Conservation (phyloP, 345 rosid genomes). For the Trapa bicornis region DNA sequence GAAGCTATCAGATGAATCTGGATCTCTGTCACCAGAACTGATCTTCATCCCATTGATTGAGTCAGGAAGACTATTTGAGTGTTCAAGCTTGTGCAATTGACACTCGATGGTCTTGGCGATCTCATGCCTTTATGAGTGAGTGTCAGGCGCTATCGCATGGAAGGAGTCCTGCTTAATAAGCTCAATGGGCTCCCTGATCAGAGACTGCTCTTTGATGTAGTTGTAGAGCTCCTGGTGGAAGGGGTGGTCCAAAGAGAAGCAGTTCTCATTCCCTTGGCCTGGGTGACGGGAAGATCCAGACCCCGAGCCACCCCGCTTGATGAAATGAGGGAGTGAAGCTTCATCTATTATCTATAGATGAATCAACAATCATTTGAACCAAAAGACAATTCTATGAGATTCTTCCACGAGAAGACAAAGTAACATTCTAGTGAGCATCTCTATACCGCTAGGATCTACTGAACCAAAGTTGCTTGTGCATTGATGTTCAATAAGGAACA, state of each 20-base stretch:
- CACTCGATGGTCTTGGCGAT: constrained; percentile 68
- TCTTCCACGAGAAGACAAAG: background rate
- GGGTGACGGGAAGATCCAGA: constrained; percentile 65
- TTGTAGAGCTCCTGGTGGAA: constrained; percentile 82
- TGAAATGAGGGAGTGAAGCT: constrained; percentile 80
- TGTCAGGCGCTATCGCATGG: constrained; percentile 72
- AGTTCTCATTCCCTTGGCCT: constrained; percentile 19
- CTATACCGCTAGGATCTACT: background rate
- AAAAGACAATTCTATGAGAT: background rate
- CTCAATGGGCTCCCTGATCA: constrained; percentile 16
- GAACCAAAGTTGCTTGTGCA: background rate
- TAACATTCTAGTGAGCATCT: no score
- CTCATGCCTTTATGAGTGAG: constrained; percentile 43
- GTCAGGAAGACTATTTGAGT: constrained; percentile 23
- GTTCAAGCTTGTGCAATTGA: constrained; percentile 53
- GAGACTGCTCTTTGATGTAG: constrained; percentile 61
- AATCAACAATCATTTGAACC: background rate
- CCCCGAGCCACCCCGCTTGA: constrained; percentile 71
- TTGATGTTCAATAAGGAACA: no score
- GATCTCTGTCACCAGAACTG: constrained; percentile 13
- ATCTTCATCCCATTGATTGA: constrained; percentile 23
- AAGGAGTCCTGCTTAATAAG: constrained; percentile 78
- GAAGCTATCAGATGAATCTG: background rate
- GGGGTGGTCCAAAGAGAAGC: constrained; percentile 69
- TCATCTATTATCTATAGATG: constrained; percentile 58